Base-by-base conservation (phyloP, 441 rosid species). In the Kokia cookei region DNA sequence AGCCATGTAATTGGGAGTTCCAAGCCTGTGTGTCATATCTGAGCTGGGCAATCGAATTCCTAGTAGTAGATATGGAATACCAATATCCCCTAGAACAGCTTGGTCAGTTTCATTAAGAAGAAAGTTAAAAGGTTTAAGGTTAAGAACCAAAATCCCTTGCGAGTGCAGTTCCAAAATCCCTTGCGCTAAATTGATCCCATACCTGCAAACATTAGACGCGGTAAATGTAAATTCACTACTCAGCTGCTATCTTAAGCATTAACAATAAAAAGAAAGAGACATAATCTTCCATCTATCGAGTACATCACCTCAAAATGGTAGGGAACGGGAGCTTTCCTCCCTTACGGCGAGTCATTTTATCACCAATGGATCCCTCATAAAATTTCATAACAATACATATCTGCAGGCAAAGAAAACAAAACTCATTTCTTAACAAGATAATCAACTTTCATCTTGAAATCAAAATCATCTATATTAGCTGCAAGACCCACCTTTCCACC, bases 1-100 rank as follows among this genome's bases (percentile, higher is more conserved):
- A 81, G 98, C 94, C 99, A 94, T 93, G 79, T 93, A 93, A 81
- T 90, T 93, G 22, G 97, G 96, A 51, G 93, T 88, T 72, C 99
- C 99, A 82, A 87, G 90, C 78, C 91, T 83, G 76, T 74, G 76
- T 72, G 82, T 78, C 87, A 86, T 81, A 82, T 89, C 92, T 57
- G 94, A 79, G 78, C 83, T 86, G 68, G 87, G 84, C 76, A 84
- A 73, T 73, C 93, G 88, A 83, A 90, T 83, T 77, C 91, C 92
- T 19, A 84, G 87, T 69, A 91, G 87, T 32, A 89, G 79, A 84
- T 81, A 87, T 64, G 98, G 94, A 77, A 91, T 85, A 32, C 98
- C 99, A 47, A 89, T 75, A 75, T 93, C 97, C 27, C 97, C 97
- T 0, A 94, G 63, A 82, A 91, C 77, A 37, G 88, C 94, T 79